Evolutionary conservation across 2,329 filamentous ascomycete genomes (phyloP).

Genomic region (Aspergillus sp.): DNA sequence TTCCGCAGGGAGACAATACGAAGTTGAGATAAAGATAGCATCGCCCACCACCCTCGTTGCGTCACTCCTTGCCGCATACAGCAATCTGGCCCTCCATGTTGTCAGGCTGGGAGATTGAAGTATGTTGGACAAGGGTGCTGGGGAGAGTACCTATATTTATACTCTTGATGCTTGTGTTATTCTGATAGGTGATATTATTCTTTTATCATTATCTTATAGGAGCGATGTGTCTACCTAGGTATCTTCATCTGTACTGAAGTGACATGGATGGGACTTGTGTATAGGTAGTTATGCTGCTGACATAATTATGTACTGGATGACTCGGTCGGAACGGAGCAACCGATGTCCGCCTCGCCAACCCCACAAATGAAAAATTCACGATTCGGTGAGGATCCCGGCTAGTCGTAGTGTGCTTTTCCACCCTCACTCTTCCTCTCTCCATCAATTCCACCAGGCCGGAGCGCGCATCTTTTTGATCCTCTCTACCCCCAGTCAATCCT

Average conservation of each 20-base stretch:
- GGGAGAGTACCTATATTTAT: too few relatives aligned
- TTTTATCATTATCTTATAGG: too few relatives aligned
- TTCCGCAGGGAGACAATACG: conserved; percentile 1
- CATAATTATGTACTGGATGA: background rate
- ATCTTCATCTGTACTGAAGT: too few relatives aligned
- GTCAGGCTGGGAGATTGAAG: conserved; percentile 3
- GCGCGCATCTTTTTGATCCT: conserved; percentile 1
- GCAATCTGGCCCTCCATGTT: conserved; percentile 1
- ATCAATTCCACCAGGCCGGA: background rate
- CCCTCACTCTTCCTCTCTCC: background rate
- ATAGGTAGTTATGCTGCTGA: too few relatives aligned
- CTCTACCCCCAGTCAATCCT: conserved; percentile 22
- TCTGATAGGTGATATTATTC: too few relatives aligned
- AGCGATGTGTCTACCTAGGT: too few relatives aligned
- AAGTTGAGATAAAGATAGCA: conserved; percentile 9
- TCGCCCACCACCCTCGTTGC: background rate
- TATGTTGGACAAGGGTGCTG: background rate
- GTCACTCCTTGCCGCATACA: conserved; percentile 8
- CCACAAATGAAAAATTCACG: conserved; percentile 15
- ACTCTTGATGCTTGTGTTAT: too few relatives aligned
- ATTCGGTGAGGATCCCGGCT: background rate
- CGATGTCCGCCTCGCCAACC: conserved; percentile 1
- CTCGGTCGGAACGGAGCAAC: conserved; percentile 5
- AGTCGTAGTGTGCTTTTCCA: background rate
- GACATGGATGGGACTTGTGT: too few relatives aligned